These are phyloP conservation scores for Picea engelmannii DNA, from an alignment of 83 land plant species.

Conservation along the genomic window DNA sequence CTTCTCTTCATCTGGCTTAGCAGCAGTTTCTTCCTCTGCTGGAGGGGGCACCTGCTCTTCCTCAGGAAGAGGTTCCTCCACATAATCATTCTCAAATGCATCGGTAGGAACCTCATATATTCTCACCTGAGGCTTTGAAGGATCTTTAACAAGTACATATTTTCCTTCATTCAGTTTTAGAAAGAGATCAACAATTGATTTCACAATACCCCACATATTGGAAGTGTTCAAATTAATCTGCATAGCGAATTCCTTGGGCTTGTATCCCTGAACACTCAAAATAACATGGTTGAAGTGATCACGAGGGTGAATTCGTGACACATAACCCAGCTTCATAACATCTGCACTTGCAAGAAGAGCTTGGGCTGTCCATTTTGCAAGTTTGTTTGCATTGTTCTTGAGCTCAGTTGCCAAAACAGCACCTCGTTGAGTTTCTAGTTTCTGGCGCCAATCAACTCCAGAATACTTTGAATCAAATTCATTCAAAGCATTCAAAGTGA, in stretches of 20 bases:
- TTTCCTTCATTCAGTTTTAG: conserved; percentile 59
- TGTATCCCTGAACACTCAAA: conserved; percentile 87
- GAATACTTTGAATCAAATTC: no score
- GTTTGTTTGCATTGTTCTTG: conserved; percentile 94
- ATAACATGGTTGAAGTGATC: conserved; percentile 89
- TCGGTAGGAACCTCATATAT: conserved; percentile 57
- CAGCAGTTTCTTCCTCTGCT: conserved; percentile 20
- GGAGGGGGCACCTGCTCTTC: conserved; percentile 43
- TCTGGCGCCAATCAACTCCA: no score
- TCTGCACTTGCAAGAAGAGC: conserved; percentile 89
- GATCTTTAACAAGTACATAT: conserved; percentile 59
- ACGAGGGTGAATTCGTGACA: conserved; percentile 85
- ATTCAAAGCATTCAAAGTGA: no score
- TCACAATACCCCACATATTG: conserved; percentile 66
- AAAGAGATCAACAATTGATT: conserved; percentile 57
- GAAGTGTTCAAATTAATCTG: conserved; percentile 53
- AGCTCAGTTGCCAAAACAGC: conserved; percentile 95
- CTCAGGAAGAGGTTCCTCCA: conserved; percentile 45
- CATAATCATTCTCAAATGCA: conserved; percentile 67
- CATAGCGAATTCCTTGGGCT: conserved; percentile 70
- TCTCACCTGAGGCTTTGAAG: conserved; percentile 56
- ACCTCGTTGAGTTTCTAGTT: conserved; percentile 93
- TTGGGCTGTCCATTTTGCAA: conserved; percentile 98
- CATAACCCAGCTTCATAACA: conserved; percentile 94
- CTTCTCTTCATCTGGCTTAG: conserved; percentile 16